Base-by-base conservation (phyloP, 768 basidiomycete genomes). In the Mycena sanguinolenta region DNA sequence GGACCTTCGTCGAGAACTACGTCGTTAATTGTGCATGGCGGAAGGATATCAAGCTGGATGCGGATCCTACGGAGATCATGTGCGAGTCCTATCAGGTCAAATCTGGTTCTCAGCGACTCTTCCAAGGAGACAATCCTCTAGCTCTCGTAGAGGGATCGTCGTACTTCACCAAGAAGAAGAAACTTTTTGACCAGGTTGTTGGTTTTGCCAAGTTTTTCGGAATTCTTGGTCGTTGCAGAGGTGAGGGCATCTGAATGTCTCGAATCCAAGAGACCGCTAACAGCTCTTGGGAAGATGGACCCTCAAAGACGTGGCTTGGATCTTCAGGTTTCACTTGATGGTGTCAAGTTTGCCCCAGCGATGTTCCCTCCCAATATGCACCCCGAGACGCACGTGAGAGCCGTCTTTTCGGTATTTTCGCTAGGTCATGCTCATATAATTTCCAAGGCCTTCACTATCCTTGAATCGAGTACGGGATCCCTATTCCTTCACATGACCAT, bases 381-480 rank as follows among this genome's bases (percentile, higher is more conserved):
- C 80, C 97, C 96, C 30, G 97, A 99, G 79, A 97, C 93, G 25
- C 99, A 98, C 75, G 97, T 98, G 39, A 99, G 0, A 98, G 97
- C 84, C n/a, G n/a, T n/a, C n/a, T n/a, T n/a, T n/a, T n/a, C n/a
- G n/a, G n/a, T n/a, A n/a, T n/a, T n/a, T n/a, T n/a, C n/a, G n/a
- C n/a, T n/a, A n/a, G n/a, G n/a, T n/a, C n/a, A n/a, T n/a, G n/a
- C n/a, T n/a, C n/a, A n/a, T n/a, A n/a, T n/a, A n/a, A n/a, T n/a
- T n/a, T n/a, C n/a, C n/a, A n/a, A n/a, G n/a, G n/a, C n/a, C n/a
- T n/a, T n/a, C n/a, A n/a, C n/a, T n/a, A n/a, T n/a, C n/a, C n/a
- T n/a, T n/a, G n/a, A n/a, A n/a, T n/a, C n/a, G n/a, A n/a, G n/a
- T n/a, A n/a, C n/a, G n/a, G n/a, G n/a, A n/a, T n/a, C n/a, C n/a